Percentiles rank a stretch among this genome's conserved stretches.
phyloP scores from a whole-genome alignment of 306 rosid species.

The Quillaja saponaria region DNA sequence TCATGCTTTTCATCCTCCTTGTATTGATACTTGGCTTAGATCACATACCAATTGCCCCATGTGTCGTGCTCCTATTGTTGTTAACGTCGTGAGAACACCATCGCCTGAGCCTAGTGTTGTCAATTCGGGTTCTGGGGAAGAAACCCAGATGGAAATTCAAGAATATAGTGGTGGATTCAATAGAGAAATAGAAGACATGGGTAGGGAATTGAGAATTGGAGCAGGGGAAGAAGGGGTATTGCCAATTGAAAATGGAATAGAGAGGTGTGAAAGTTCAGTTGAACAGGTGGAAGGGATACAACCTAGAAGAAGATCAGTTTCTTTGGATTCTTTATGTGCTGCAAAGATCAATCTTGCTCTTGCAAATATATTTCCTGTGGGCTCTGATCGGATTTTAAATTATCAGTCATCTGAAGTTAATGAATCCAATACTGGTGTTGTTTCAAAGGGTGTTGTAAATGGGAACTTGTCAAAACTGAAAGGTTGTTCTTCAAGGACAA shows the following conservation, averaged over 20 bases:
- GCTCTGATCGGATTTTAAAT: conserved; percentile 27
- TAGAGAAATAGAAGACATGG: conserved; percentile 21
- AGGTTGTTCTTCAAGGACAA: conserved; percentile 49
- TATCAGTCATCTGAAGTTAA: neutral
- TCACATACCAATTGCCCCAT: conserved; percentile 85
- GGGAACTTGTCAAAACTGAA: conserved; percentile 34
- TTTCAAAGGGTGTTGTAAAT: conserved; percentile 31
- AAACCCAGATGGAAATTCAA: conserved; percentile 22
- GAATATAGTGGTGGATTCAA: conserved; percentile 14
- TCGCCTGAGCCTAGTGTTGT: conserved; percentile 26
- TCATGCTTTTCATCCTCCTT: conserved; percentile 83
- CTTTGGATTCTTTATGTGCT: conserved; percentile 57
- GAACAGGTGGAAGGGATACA: conserved; percentile 11
- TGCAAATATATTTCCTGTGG: conserved; percentile 22
- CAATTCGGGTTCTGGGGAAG: conserved; percentile 29
- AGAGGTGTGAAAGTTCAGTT: conserved; percentile 15
- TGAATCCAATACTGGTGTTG: conserved; percentile 1
- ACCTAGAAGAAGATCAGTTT: conserved; percentile 59
- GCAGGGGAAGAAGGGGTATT: conserved; percentile 26
- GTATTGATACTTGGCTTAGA: conserved; percentile 91
- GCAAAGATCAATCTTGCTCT: conserved; percentile 38
- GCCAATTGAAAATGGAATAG: conserved; percentile 17
- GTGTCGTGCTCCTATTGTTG: conserved; percentile 76
- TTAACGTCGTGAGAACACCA: conserved; percentile 8
- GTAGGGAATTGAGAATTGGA: too few relatives aligned